Percentiles rank a stretch among this genome's conserved stretches.
phyloP scores from a whole-genome alignment of 116 monocot species.

The Zostera marina region DNA sequence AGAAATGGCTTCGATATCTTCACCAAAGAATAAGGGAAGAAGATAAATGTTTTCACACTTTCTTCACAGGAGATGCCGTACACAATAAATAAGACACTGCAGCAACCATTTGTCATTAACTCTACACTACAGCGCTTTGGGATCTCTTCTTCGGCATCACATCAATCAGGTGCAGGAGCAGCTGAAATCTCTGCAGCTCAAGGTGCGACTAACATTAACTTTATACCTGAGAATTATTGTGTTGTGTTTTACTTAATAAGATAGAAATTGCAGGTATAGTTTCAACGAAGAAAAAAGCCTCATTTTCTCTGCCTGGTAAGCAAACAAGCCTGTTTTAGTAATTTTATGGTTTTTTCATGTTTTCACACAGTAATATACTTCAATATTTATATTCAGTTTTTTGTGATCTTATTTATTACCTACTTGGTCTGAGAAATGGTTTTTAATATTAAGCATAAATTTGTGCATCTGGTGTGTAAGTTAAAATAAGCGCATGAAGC shows the following conservation, averaged over 20 bases:
- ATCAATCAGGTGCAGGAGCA: slow-evolving; percentile 1
- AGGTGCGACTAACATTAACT: background rate
- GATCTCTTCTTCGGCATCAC: slow-evolving; percentile 7
- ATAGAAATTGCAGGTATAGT: background rate
- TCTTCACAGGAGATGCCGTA: slow-evolving; percentile 3
- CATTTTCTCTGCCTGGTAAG: slow-evolving; percentile 6
- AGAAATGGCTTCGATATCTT: too few species aligned
- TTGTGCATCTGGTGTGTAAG: too few species aligned
- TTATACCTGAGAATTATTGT: background rate
- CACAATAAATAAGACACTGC: slow-evolving; percentile 6
- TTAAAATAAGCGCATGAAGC: too few species aligned
- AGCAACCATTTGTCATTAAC: slow-evolving; percentile 4
- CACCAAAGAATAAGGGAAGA: too few species aligned
- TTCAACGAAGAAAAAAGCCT: background rate
- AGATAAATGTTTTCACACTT: background rate
- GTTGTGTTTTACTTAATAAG: background rate
- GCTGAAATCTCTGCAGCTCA: background rate
- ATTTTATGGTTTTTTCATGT: background rate
- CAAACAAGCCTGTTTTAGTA: background rate
- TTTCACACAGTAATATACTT: background rate
- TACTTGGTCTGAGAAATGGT: background rate
- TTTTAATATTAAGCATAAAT: too few species aligned
- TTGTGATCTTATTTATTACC: background rate
- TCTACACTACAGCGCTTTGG: slow-evolving; percentile 9
- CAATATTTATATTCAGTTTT: background rate